Base-by-base conservation (phyloP, 495 filamentous ascomycete species). In the Neurospora pannonica region DNA sequence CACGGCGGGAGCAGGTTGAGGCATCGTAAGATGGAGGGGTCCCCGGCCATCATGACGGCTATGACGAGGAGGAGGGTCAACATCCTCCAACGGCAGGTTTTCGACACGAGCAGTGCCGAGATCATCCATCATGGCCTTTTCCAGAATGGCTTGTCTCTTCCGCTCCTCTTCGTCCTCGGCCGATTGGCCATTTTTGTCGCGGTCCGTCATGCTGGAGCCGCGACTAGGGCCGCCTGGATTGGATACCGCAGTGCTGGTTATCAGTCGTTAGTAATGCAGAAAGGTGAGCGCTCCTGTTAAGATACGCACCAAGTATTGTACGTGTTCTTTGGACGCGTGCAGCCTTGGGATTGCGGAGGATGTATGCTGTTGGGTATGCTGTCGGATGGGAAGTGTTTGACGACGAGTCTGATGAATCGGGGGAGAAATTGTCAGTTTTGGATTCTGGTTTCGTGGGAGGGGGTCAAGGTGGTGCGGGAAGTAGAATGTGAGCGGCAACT, bases 91-190 rank as follows among this genome's bases (percentile, higher is more conserved):
- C 6, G 77, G 77, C 8, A 80, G 40, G 1, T 75, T 13, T 0
- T 78, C 73, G 2, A 75, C 19, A 21, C 79, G 77, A 10, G 3
- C 1, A 0, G 42, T 71, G 21, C 77, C 76, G 2, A 80, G 71
- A 37, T 80, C 79, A 37, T 71, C 76, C 79, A 69, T 1, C 31
- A 71, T n/a, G 38, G 39, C 43, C 19, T 19, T 7, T 24, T 46
- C 42, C 36, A 72, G 38, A 24, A 74, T 71, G 38, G 76, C 75
- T 43, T 46, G 10, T 38, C 71, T 43, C 6, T 3, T 15, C 15
- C 15, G 54, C 28, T 34, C 28, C 5, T 28, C 54, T 67, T 67
- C 54, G 7, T 67, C 54, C 15, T 34, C 54, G 54, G 28, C 54
- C 54, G 28, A 34, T 36, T 19, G 54, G 54, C 54, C 54, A 67